These are phyloP conservation scores for Eremomyces bilateralis DNA, from an alignment of 495 filamentous ascomycete genomes.

Conservation along the genomic window DNA sequence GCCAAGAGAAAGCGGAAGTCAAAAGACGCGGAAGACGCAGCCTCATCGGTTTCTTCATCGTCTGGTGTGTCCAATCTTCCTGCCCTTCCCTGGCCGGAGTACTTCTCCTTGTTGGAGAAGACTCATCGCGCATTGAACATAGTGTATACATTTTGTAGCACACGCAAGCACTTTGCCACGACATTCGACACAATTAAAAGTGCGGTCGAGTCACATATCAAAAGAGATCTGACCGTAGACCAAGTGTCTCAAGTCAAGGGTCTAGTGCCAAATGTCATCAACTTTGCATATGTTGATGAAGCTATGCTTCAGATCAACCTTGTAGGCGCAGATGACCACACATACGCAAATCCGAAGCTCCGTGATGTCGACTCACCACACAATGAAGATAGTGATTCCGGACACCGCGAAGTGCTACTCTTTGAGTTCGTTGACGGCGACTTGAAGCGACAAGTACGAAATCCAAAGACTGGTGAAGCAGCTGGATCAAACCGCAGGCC, in stretches of 20 bases:
- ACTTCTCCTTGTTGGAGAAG: conserved; percentile 49
- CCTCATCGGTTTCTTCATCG: conserved; percentile 19
- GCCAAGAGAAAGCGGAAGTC: conserved; percentile 25
- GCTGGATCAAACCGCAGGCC: conserved; percentile 38
- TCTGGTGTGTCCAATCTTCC: conserved; percentile 24
- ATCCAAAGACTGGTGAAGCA: conserved; percentile 49
- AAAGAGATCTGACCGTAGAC: conserved; percentile 41
- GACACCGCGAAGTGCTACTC: conserved; percentile 44
- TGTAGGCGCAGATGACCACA: conserved; percentile 23
- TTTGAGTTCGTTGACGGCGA: conserved; percentile 91
- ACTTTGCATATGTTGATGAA: conserved; percentile 76
- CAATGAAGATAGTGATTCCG: conserved; percentile 16
- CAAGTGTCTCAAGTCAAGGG: conserved; percentile 70
- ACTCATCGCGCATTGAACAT: conserved; percentile 72
- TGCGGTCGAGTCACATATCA: conserved; percentile 66
- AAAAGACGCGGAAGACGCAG: conserved; percentile 11
- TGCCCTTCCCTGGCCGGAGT: conserved; percentile 49
- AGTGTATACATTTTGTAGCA: conserved; percentile 85
- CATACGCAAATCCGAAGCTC: conserved; percentile 24
- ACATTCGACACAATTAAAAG: conserved; percentile 74
- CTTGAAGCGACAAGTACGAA: conserved; percentile 54
- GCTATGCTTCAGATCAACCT: conserved; percentile 57
- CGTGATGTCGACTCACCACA: conserved; percentile 14
- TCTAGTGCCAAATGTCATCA: conserved; percentile 51
- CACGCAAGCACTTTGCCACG: conserved; percentile 74